Evolutionary conservation across 2,329 filamentous ascomycete species (phyloP).

Genomic region (Beauveria varroae): DNA sequence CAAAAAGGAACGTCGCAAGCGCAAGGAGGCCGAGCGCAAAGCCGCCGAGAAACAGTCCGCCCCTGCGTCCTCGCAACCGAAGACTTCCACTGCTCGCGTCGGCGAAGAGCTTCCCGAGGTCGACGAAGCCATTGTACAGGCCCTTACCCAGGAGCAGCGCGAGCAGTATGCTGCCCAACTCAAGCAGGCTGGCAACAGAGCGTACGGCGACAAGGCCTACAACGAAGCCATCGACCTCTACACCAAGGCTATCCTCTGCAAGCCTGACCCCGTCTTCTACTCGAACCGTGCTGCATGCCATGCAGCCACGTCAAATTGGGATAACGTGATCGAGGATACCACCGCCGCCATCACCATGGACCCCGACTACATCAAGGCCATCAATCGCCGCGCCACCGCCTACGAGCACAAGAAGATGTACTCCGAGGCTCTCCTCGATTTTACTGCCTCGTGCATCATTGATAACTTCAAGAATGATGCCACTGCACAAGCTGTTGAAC

Average conservation of each 20-base stretch:
- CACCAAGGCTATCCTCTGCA: slow-evolving; percentile 92
- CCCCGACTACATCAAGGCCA: slow-evolving; percentile 91
- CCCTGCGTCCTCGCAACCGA: slow-evolving; percentile 32
- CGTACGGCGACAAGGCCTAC: slow-evolving; percentile 91
- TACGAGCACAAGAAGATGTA: slow-evolving; percentile 90
- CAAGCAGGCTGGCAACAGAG: slow-evolving; percentile 93
- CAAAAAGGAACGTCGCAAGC: slow-evolving; percentile 85
- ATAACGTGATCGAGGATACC: slow-evolving; percentile 94
- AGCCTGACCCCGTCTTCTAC: slow-evolving; percentile 95
- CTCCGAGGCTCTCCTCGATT: slow-evolving; percentile 92
- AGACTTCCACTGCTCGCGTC: slow-evolving; percentile 45
- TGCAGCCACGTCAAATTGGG: slow-evolving; percentile 88
- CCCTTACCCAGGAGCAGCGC: slow-evolving; percentile 56
- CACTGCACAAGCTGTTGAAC: slow-evolving; percentile 83
- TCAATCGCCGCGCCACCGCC: slow-evolving; percentile 92
- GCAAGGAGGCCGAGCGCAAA: slow-evolving; percentile 68
- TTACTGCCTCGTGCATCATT: slow-evolving; percentile 98
- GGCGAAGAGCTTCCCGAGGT: slow-evolving; percentile 65
- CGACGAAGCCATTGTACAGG: slow-evolving; percentile 47
- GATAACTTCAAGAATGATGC: slow-evolving; percentile 91
- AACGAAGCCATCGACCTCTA: slow-evolving; percentile 91
- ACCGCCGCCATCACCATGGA: slow-evolving; percentile 91
- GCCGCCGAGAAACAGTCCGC: slow-evolving; percentile 37
- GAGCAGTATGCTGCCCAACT: slow-evolving; percentile 84
- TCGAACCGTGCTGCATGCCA: slow-evolving; percentile 97